phyloP scores from a whole-genome alignment of 768 basidiomycete species.

The Clavulina sp. region DNA sequence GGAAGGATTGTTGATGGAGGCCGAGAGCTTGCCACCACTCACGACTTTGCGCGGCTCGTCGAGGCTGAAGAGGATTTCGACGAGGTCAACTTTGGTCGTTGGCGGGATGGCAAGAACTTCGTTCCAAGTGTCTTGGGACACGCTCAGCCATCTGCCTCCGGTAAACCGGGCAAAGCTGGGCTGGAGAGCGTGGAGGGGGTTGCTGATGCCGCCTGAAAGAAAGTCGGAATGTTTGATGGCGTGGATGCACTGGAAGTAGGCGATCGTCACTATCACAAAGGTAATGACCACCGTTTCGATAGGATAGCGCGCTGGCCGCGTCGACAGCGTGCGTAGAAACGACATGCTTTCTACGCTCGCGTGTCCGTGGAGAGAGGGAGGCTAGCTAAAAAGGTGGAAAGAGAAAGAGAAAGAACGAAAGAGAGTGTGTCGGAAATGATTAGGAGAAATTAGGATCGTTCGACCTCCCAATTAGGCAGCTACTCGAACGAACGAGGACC shows the following conservation, averaged over 20 bases:
- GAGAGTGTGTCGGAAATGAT: too few species aligned
- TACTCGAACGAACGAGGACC: too few species aligned
- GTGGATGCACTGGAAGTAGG: conserved; percentile 85
- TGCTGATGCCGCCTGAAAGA: conserved; percentile 27
- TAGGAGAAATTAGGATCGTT: too few species aligned
- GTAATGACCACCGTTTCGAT: conserved; percentile 78
- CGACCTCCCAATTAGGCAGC: too few species aligned
- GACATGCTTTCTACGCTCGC: too few species aligned
- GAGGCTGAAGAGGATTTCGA: conserved; percentile 51
- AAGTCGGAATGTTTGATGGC: conserved; percentile 81
- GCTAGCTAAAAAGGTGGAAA: too few species aligned
- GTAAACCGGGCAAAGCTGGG: conserved; percentile 39
- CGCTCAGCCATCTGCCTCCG: conserved; percentile 39
- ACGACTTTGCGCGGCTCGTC: conserved; percentile 17
- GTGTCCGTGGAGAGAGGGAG: too few species aligned
- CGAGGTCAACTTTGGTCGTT: conserved; percentile 38
- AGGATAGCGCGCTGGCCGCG: conserved; percentile 18
- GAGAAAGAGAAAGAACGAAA: too few species aligned
- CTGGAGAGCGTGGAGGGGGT: conserved; percentile 21
- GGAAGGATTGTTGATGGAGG: conserved; percentile 14
- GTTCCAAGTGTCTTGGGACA: conserved; percentile 35
- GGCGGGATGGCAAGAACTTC: conserved; percentile 13
- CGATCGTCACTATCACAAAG: conserved; percentile 76
- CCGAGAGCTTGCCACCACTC: conserved; percentile 11
- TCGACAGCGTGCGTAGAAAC: conserved; percentile 9